phyloP scores from a whole-genome alignment of 73 alveolate species.

The Effrenium voratum region DNA sequence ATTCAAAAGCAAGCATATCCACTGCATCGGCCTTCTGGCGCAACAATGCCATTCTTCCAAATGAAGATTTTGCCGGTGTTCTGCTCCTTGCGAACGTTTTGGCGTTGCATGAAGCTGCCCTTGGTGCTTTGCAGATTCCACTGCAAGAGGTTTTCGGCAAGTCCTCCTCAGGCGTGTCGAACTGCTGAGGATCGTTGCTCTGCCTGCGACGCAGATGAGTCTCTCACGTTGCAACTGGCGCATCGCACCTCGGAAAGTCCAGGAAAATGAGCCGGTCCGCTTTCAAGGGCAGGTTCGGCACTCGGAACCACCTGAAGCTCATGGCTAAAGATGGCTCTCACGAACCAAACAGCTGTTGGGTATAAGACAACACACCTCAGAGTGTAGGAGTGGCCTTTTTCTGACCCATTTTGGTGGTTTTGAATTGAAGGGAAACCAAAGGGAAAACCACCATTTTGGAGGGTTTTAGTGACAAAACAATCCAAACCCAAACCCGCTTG shows the following conservation, averaged over 20 bases:
- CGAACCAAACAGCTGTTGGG: no score
- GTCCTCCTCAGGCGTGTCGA: constrained; percentile 91
- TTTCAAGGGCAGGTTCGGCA: constrained; percentile 74
- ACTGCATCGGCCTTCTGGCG: constrained; percentile 58
- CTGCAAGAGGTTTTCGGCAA: neutral
- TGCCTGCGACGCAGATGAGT: constrained; percentile 20
- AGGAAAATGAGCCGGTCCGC: constrained; percentile 76
- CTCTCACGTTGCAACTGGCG: no score
- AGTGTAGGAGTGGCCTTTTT: no score
- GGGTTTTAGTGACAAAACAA: no score
- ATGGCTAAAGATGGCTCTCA: no score
- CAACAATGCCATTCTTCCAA: constrained; percentile 77
- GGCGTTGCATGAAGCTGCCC: neutral
- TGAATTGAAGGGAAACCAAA: no score
- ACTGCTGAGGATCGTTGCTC: constrained; percentile 89
- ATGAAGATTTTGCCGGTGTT: constrained; percentile 87
- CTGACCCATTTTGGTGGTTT: no score
- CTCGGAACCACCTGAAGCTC: constrained; percentile 67
- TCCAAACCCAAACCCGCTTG: neutral
- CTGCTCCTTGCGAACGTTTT: constrained; percentile 53
- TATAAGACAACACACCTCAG: no score
- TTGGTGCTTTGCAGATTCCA: neutral
- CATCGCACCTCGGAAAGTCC: constrained; percentile 69
- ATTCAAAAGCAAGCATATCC: neutral
- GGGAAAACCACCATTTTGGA: no score